phyloP scores from a whole-genome alignment of 2,329 filamentous ascomycete species.

The Phyllosticta paracitricarpa region DNA sequence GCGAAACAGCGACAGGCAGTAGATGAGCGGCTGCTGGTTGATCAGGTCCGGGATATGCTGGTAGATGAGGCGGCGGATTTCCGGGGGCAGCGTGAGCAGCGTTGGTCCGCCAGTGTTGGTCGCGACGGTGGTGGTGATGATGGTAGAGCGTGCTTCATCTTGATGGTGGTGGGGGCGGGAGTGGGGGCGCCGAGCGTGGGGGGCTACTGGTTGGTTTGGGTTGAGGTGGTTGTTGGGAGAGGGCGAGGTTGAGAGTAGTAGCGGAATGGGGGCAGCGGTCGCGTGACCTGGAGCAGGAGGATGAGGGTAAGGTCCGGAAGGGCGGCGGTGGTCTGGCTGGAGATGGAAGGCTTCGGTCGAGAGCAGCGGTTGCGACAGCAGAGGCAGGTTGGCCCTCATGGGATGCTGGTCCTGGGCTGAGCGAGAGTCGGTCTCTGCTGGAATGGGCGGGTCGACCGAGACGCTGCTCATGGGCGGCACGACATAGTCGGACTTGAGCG shows the following conservation, averaged over 20 bases:
- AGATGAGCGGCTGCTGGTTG: slow-evolving; percentile 26
- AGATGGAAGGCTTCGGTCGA: slow-evolving; percentile 1
- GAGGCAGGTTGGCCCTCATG: slow-evolving; percentile 8
- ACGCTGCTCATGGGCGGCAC: slow-evolving; percentile 11
- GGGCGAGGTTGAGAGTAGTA: neutral
- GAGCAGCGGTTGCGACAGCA: slow-evolving; percentile 8
- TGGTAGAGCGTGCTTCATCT: neutral
- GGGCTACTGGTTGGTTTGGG: neutral
- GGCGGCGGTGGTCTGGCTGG: neutral
- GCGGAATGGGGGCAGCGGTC: neutral
- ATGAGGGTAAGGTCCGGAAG: neutral
- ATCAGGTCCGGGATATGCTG: slow-evolving; percentile 24
- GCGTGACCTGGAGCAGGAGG: neutral
- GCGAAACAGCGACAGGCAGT: slow-evolving; percentile 30
- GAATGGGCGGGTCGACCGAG: slow-evolving; percentile 9
- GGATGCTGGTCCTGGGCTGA: slow-evolving; percentile 11
- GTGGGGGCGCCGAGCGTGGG: neutral
- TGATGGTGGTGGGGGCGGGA: neutral
- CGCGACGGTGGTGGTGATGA: neutral
- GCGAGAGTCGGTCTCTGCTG: slow-evolving; percentile 9
- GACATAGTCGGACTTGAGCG: slow-evolving; percentile 10
- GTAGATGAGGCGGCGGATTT: slow-evolving; percentile 29
- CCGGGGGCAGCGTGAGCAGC: slow-evolving; percentile 26
- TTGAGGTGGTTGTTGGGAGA: neutral
- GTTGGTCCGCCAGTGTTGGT: slow-evolving; percentile 13